These are phyloP conservation scores for Solanum hybrid DNA, from an alignment of 305 asterid species.

Conservation along the genomic window DNA sequence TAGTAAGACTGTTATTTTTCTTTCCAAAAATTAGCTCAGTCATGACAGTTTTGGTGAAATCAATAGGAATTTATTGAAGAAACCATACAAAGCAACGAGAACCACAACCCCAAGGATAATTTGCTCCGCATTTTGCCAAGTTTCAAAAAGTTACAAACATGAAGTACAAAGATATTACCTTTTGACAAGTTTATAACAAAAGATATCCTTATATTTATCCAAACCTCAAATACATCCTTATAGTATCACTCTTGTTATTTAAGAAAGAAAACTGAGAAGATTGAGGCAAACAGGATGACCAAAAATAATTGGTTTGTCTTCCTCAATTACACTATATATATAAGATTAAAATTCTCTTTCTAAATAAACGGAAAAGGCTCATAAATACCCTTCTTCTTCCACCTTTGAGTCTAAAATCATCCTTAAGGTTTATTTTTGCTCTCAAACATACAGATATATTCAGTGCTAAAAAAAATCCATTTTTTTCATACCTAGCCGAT, in stretches of 20 bases:
- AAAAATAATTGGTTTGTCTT: too few relatives aligned
- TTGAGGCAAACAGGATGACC: not conserved
- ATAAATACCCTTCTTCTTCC: not conserved
- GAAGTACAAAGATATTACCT: not conserved
- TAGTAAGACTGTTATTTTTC: not conserved
- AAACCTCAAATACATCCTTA: not conserved
- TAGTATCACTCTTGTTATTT: not conserved
- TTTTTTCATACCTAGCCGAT: not conserved
- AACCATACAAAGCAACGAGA: not conserved
- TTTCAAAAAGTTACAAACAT: not conserved
- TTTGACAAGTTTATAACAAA: not conserved
- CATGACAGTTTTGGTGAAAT: not conserved
- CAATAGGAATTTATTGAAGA: not conserved
- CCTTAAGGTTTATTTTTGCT: not conserved
- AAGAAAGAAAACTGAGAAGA: not conserved
- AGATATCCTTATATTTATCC: not conserved
- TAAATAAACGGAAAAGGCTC: not conserved
- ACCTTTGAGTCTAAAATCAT: not conserved
- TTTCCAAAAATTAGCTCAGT: not conserved
- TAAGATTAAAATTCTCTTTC: not conserved
- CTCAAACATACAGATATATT: not conserved
- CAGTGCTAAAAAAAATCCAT: not conserved
- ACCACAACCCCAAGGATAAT: not conserved
- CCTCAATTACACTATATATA: not conserved
- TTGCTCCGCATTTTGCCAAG: not conserved